Conservation (phyloP, 257 asterid genomes). For the Solanum tacnaense region DNA sequence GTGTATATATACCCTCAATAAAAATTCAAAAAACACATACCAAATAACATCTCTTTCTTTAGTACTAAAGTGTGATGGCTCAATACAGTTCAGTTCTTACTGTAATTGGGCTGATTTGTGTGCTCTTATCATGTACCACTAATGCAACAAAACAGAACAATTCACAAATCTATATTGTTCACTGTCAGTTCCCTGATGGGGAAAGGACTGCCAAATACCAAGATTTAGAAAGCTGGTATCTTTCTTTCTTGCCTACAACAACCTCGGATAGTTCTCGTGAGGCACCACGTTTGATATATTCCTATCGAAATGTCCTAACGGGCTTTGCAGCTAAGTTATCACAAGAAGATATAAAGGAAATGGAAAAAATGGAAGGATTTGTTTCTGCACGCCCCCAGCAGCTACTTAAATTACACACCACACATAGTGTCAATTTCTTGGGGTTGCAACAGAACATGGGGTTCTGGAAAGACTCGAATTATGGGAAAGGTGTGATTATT, state of each 20-base stretch:
- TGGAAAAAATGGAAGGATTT: slow-evolving; percentile 11
- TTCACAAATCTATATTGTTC: slow-evolving; percentile 22
- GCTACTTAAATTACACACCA: neutral
- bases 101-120: neutral
- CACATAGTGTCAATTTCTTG: slow-evolving; percentile 1
- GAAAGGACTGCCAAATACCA: neutral
- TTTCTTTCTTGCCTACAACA: slow-evolving; percentile 12
- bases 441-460: slow-evolving; percentile 2
- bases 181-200: slow-evolving; percentile 1
- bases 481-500: slow-evolving; percentile 20
- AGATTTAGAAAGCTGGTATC: slow-evolving; percentile 8
- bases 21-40: neutral
- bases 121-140: neutral
- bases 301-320: slow-evolving; percentile 5
- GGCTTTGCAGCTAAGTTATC: slow-evolving; percentile 23
- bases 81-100: neutral
- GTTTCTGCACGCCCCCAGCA: neutral
- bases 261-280: neutral
- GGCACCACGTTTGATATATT: slow-evolving; percentile 8
- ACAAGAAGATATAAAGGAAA: neutral
- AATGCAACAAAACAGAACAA: neutral
- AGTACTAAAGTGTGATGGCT: neutral
- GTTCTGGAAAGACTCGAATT: slow-evolving; percentile 7
- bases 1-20: neutral
- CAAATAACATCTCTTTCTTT: neutral